Evolutionary conservation across 306 rosid species (phyloP), one percentile per base, ranked within the genome.

Genomic region (Ziziphus jujuba): DNA sequence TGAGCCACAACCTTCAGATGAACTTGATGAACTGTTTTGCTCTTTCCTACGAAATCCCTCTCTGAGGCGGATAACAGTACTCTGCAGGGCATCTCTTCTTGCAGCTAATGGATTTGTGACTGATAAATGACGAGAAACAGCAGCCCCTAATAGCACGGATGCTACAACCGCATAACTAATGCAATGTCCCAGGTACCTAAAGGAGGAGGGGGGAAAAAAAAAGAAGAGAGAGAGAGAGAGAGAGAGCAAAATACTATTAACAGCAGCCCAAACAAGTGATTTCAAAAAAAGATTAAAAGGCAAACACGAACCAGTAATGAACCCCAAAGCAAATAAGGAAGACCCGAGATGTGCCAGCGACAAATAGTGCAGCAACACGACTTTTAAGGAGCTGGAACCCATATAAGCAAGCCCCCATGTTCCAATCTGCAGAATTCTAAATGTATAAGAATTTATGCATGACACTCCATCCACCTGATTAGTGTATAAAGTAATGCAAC

Each of bases 321-420:
- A 95, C 96, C 61, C 99, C 99, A 71, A 95, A 95, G 82, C 99
- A 95, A 69, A 95, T 95, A 72, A 95, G 99, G 78, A 91, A 95
- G 65, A 90, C 90, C 60, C 99, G 87, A 76, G 99, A 95, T 72
- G 89, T 74, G 75, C 99, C 99, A 66, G 97, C 99, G 69, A 95
- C 84, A 81, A 87, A 87, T 69, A 95, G 79, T n/a, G 90, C 99
- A 17, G 81, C 86, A 67, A 95, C 95, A 74, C 90, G 92, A 76
- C 90, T 95, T 61, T 84, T 75, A 75, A 95, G 96, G 73, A 95
- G 99, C 75, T 87, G 77, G 80, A 95, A 95, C 49, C 99, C 97
- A 83, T 95, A 95, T 65, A 95, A 75, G 82, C 99, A 95, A 44
- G 97, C 96, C 13, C 99, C 99, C 86, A 95, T 85, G 77, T 95